Evolutionary conservation across 805 yeast genomes (phyloP).

Genomic region (Teunomyces lycoperdinae): DNA sequence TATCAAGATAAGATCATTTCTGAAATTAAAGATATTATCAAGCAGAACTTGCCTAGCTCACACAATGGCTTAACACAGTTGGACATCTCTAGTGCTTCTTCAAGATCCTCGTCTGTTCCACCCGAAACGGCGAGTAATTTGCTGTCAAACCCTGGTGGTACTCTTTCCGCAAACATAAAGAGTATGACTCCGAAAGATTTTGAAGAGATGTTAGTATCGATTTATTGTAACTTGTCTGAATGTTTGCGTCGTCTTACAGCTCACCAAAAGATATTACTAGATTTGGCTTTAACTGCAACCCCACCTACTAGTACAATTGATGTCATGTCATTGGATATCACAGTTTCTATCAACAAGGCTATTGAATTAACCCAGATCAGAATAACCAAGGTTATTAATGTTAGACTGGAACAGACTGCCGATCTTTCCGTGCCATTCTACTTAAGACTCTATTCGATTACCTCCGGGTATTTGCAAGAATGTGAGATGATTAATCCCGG

Average conservation of each 20-base stretch:
- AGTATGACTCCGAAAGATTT: slow-evolving; percentile 73
- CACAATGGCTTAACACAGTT: slow-evolving; percentile 10
- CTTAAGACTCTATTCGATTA: slow-evolving; percentile 61
- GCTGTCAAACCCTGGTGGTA: slow-evolving; percentile 3
- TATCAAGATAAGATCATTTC: slow-evolving; percentile 68
- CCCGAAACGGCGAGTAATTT: slow-evolving; percentile 15
- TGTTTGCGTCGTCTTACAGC: slow-evolving; percentile 68
- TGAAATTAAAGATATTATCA: slow-evolving; percentile 73
- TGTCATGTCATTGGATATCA: slow-evolving; percentile 64
- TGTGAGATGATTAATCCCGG: slow-evolving; percentile 81
- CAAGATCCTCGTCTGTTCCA: slow-evolving; percentile 28
- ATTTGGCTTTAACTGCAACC: slow-evolving; percentile 49
- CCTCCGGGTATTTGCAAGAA: slow-evolving; percentile 69
- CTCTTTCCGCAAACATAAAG: slow-evolving; percentile 47
- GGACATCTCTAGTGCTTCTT: slow-evolving; percentile 25
- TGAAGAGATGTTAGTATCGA: slow-evolving; percentile 61
- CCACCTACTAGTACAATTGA: slow-evolving; percentile 26
- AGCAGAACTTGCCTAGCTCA: slow-evolving; percentile 55
- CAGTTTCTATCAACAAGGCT: slow-evolving; percentile 61
- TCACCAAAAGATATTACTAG: slow-evolving; percentile 78
- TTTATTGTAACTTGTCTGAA: slow-evolving; percentile 65
- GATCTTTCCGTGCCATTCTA: slow-evolving; percentile 58
- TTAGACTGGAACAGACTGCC: slow-evolving; percentile 70
- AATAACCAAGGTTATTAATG: slow-evolving; percentile 72
- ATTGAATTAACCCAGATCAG: slow-evolving; percentile 73